Conservation (phyloP, 2,329 filamentous ascomycete genomes). For the Calonectria pteridis region DNA sequence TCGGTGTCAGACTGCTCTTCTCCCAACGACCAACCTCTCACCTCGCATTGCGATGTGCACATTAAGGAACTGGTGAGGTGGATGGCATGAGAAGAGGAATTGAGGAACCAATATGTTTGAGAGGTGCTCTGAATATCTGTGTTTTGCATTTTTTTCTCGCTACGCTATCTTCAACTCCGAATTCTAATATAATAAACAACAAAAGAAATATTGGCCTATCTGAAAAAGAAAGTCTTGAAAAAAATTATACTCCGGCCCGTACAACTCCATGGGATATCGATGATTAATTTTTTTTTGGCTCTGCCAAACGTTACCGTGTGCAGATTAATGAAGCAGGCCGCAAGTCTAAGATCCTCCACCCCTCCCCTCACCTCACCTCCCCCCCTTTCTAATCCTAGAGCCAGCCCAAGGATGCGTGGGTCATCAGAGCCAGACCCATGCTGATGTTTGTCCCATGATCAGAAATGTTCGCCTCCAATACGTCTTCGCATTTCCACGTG, state of each 20-base stretch:
- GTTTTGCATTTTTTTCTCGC: neutral
- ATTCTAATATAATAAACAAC: neutral
- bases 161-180: slow-evolving; percentile 6
- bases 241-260: slow-evolving; percentile 4
- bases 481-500: neutral
- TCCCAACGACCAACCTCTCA: neutral
- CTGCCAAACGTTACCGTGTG: neutral
- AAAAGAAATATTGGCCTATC: neutral
- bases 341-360: neutral
- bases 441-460: neutral
- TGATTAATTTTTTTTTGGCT: neutral
- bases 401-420: slow-evolving; percentile 8
- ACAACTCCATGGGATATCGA: neutral
- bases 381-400: neutral
- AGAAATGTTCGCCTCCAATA: neutral
- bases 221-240: neutral
- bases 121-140: neutral
- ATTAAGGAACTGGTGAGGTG: neutral
- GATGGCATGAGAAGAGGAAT: neutral
- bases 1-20: neutral
- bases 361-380: neutral
- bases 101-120: neutral
- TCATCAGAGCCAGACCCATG: neutral
- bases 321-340: slow-evolving; percentile 11
- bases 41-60: neutral